Evolutionary conservation across 345 rosid species (phyloP).

Genomic region (Microcos paniculata): DNA sequence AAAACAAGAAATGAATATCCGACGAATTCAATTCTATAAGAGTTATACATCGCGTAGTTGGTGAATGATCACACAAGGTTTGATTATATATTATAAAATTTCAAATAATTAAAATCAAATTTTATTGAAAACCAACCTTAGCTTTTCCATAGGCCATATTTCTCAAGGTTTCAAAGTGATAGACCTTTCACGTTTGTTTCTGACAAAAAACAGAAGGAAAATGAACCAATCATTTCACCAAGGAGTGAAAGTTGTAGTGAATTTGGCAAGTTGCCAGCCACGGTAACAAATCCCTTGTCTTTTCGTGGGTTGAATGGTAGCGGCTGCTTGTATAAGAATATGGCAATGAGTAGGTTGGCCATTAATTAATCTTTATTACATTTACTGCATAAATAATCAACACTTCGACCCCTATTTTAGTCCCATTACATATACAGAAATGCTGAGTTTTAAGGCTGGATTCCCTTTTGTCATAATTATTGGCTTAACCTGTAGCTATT

Average conservation of each 20-base stretch:
- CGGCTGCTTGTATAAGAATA: background rate
- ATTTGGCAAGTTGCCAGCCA: background rate
- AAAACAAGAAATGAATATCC: too few species aligned
- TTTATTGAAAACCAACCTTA: too few species aligned
- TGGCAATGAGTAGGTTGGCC: conserved; percentile 5
- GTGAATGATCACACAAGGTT: too few species aligned
- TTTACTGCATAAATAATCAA: background rate
- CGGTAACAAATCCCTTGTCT: background rate
- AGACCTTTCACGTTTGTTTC: too few species aligned
- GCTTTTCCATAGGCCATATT: too few species aligned
- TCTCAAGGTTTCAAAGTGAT: too few species aligned
- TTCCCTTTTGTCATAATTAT: background rate
- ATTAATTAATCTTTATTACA: background rate
- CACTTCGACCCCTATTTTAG: background rate
- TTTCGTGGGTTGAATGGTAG: background rate
- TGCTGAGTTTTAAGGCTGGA: background rate
- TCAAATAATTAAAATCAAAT: too few species aligned
- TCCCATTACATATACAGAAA: background rate
- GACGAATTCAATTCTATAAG: too few species aligned
- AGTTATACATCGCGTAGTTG: too few species aligned
- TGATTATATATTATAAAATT: too few species aligned
- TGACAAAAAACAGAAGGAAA: too few species aligned
- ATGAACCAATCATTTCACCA: background rate
- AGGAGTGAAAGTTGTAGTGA: background rate
- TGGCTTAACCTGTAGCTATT: background rate